phyloP scores from a whole-genome alignment of 192 early-diverging fungal species.

The Geranomyces michiganensis region DNA sequence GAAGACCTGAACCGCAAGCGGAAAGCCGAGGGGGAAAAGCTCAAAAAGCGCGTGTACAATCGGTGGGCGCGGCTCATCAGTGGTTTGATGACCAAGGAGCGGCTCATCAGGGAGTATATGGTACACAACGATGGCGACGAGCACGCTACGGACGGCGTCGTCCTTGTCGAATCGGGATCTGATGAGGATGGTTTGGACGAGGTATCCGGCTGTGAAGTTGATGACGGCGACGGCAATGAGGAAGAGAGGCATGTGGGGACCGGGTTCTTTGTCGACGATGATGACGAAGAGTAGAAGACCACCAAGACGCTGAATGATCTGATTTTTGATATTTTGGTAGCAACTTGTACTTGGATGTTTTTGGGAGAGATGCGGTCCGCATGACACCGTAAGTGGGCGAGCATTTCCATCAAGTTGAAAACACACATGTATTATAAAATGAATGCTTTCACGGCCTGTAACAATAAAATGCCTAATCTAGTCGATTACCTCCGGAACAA shows the following conservation, averaged over 20 bases:
- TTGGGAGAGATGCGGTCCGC: no score
- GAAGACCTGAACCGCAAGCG: slow-evolving; percentile 33
- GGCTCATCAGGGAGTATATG: slow-evolving; percentile 61
- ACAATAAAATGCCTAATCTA: no score
- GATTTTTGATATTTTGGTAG: no score
- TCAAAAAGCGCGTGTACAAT: slow-evolving; percentile 44
- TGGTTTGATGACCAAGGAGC: slow-evolving; percentile 49
- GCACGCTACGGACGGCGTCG: neutral
- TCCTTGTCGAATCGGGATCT: neutral
- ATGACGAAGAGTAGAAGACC: neutral
- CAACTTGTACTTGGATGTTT: no score
- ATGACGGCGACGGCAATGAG: neutral
- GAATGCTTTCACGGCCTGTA: no score
- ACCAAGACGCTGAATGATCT: no score
- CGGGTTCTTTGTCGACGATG: neutral
- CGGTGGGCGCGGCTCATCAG: slow-evolving; percentile 64
- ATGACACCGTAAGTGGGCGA: no score
- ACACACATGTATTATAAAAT: no score
- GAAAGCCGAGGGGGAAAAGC: slow-evolving; percentile 37
- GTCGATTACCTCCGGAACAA: neutral
- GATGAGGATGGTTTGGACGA: neutral
- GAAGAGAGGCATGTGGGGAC: neutral
- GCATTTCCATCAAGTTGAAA: no score
- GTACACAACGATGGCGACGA: slow-evolving; percentile 11
- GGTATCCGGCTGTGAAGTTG: neutral